Conservation (phyloP, 805 yeast genomes). For the Soucietia sequanensis region DNA sequence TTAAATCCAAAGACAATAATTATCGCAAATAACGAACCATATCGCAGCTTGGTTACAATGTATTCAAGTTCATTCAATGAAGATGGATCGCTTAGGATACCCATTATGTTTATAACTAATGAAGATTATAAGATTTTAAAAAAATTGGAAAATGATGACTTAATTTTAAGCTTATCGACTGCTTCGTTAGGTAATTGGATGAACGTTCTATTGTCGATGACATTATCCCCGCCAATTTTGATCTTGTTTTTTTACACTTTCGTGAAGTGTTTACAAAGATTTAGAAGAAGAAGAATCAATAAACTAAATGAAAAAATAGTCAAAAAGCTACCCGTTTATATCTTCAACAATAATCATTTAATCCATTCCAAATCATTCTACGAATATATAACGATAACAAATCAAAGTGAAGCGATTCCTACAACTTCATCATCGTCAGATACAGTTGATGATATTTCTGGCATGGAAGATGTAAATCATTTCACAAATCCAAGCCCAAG, state of each 20-base stretch:
- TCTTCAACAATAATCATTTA: slow-evolving; percentile 35
- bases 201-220: slow-evolving; percentile 39
- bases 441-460: background rate
- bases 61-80: slow-evolving; percentile 46
- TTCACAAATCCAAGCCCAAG: slow-evolving; percentile 2
- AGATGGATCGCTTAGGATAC: slow-evolving; percentile 38
- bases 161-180: slow-evolving; percentile 23
- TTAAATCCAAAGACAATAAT: slow-evolving; percentile 47
- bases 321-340: slow-evolving; percentile 35
- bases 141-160: slow-evolving; percentile 5
- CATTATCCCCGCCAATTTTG: slow-evolving; percentile 41
- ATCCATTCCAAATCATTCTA: slow-evolving; percentile 22
- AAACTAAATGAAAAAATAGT: slow-evolving; percentile 31
- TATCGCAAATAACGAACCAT: slow-evolving; percentile 54
- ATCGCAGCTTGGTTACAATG: slow-evolving; percentile 52
- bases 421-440: background rate
- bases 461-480: background rate
- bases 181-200: slow-evolving; percentile 38
- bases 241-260: slow-evolving; percentile 32
- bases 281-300: slow-evolving; percentile 24
- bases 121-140: slow-evolving; percentile 35
- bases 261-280: slow-evolving; percentile 28
- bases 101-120: slow-evolving; percentile 51
- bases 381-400: slow-evolving; percentile 30
- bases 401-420: slow-evolving; percentile 19